Conservation (phyloP, 2,329 filamentous ascomycete genomes). For the Ophiosphaerella herpotricha region DNA sequence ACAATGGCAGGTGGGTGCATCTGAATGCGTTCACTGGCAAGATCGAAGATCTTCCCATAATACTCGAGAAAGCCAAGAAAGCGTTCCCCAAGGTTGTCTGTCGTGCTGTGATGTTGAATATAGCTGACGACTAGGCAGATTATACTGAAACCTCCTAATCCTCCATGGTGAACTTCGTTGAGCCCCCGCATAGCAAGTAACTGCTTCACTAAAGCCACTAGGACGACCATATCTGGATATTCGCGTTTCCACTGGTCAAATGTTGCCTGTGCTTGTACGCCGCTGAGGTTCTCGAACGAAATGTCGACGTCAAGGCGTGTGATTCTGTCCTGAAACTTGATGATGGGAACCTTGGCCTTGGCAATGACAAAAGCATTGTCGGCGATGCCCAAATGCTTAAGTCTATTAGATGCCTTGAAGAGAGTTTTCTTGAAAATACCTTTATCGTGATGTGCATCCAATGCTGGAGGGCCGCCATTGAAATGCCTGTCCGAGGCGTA, state of each 20-base stretch:
- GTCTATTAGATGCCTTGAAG: slow-evolving; percentile 64
- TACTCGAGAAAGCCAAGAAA: slow-evolving; percentile 87
- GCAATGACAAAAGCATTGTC: slow-evolving; percentile 68
- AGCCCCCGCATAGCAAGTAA: slow-evolving; percentile 85
- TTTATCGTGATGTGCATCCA: slow-evolving; percentile 41
- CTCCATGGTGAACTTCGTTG: slow-evolving; percentile 89
- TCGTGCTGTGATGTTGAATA: slow-evolving; percentile 66
- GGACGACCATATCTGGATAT: slow-evolving; percentile 82
- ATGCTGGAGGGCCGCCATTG: slow-evolving; percentile 53
- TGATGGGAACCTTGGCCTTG: slow-evolving; percentile 81
- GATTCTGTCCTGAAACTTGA: slow-evolving; percentile 82
- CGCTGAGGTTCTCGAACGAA: slow-evolving; percentile 90
- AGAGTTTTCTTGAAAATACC: slow-evolving; percentile 60
- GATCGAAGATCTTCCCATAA: slow-evolving; percentile 83
- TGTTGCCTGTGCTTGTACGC: slow-evolving; percentile 77
- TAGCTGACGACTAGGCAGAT: slow-evolving; percentile 93
- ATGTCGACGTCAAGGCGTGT: slow-evolving; percentile 88
- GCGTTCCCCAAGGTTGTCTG: slow-evolving; percentile 72
- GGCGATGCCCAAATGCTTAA: slow-evolving; percentile 61
- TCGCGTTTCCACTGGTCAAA: slow-evolving; percentile 78
- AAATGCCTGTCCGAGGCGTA: slow-evolving; percentile 69
- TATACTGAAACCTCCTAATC: slow-evolving; percentile 90
- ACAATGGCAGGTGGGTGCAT: slow-evolving; percentile 73
- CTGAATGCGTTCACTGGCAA: slow-evolving; percentile 70
- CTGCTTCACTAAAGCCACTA: slow-evolving; percentile 91